phyloP scores from a whole-genome alignment of 2,329 filamentous ascomycete species.

The Trichoderma lentiforme region DNA sequence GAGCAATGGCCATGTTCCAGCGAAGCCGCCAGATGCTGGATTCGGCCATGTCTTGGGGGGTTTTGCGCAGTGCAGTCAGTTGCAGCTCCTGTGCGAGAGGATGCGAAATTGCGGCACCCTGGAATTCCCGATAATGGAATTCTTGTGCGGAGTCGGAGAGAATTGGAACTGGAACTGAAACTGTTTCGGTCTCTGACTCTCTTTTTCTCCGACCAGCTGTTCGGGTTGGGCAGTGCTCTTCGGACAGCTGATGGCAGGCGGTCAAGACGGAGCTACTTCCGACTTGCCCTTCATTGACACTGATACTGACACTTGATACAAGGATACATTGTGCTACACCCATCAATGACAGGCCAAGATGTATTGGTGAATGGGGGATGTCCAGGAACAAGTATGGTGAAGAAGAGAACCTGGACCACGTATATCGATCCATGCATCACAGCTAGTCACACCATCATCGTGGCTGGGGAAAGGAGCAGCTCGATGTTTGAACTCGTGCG shows the following conservation, averaged over 20 bases:
- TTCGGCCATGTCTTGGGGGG: constrained; percentile 8
- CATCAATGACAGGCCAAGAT: neutral
- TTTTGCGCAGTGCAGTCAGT: neutral
- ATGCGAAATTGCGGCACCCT: neutral
- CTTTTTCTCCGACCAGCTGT: constrained; percentile 9
- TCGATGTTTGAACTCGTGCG: neutral
- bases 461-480: neutral
- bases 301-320: neutral
- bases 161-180: neutral
- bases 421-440: neutral
- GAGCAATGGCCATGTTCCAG: constrained; percentile 8
- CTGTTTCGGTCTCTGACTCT: neutral
- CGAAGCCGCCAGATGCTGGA: constrained; percentile 20
- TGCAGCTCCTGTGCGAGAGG: neutral
- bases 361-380: constrained; percentile 11
- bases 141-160: neutral
- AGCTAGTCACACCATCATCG: neutral
- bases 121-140: neutral
- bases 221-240: constrained; percentile 19
- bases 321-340: constrained; percentile 6
- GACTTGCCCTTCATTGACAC: constrained; percentile 21
- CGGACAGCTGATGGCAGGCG: constrained; percentile 26
- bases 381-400: neutral
- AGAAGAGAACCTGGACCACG: neutral
- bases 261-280: constrained; percentile 25